Conservation (phyloP, 805 yeast genomes). For the Metschnikowia proteae region DNA sequence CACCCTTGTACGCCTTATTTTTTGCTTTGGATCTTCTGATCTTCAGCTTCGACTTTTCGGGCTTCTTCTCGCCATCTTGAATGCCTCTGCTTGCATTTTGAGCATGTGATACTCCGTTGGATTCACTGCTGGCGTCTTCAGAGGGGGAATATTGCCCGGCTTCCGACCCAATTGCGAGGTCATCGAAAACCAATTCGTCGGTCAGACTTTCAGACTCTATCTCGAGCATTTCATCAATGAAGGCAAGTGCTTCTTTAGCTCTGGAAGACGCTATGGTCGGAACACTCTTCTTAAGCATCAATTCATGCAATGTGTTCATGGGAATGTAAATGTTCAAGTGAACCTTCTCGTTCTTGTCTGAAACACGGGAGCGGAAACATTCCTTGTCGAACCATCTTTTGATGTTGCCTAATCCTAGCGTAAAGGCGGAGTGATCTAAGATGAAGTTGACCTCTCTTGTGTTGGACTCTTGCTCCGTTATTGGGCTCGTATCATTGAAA, state of each 20-base stretch:
- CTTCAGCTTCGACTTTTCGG: no score
- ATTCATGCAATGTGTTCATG: constrained; percentile 35
- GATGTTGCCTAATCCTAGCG: constrained; percentile 65
- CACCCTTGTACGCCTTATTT: background rate
- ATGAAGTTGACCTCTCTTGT: constrained; percentile 39
- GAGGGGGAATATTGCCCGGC: background rate
- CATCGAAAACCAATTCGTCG: constrained; percentile 2
- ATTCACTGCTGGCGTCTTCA: background rate
- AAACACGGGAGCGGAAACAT: constrained; percentile 25
- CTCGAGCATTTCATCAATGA: constrained; percentile 49
- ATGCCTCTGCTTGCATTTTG: background rate
- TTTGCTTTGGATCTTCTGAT: background rate
- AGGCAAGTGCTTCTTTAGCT: constrained; percentile 61
- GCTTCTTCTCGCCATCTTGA: background rate
- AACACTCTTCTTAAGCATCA: constrained; percentile 35
- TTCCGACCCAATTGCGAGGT: constrained; percentile 1
- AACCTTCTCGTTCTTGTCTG: constrained; percentile 18
- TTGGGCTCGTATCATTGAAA: background rate
- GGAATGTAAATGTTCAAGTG: constrained; percentile 47
- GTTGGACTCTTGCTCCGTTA: background rate
- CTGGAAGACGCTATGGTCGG: constrained; percentile 54
- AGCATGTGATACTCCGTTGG: background rate
- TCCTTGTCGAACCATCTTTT: constrained; percentile 55
- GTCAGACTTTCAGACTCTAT: constrained; percentile 8
- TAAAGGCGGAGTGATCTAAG: constrained; percentile 64